A percentile compares a stretch with the other conserved stretches of the same genome.
Conservation (phyloP, 2,329 filamentous ascomycete species). For the Paracorniculantispora psalliotae region DNA sequence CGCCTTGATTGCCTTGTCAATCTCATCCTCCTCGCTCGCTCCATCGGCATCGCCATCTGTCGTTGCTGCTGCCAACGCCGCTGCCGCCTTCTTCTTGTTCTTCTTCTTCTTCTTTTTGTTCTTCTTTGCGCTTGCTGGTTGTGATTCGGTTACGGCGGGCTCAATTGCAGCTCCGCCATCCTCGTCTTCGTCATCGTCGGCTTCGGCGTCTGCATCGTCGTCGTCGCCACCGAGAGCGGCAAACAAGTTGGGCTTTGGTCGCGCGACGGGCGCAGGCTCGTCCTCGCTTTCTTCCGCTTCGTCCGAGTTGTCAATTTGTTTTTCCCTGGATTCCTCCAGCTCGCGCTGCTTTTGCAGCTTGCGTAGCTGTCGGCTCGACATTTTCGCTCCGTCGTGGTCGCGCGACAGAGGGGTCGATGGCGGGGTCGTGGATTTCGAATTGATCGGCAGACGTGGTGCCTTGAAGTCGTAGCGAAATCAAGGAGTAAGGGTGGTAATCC, state of each 20-base stretch:
- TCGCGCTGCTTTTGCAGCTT: constrained; percentile 49
- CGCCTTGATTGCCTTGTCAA: constrained; percentile 49
- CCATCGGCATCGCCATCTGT: constrained; percentile 15
- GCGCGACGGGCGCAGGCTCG: constrained; percentile 30
- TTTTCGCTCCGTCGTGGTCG: constrained; percentile 22
- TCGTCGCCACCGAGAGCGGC: constrained; percentile 45
- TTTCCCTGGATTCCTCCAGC: constrained; percentile 27
- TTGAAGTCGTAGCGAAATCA: too few species aligned
- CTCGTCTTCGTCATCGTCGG: constrained; percentile 26
- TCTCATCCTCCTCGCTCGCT: constrained; percentile 43
- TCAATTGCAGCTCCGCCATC: constrained; percentile 16
- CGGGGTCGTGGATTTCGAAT: constrained; percentile 1
- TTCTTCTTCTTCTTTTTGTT: constrained; percentile 37
- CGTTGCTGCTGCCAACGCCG: constrained; percentile 22
- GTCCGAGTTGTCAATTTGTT: constrained; percentile 17
- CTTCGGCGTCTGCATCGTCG: constrained; percentile 35
- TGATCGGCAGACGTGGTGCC: neutral
- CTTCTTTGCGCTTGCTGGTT: constrained; percentile 16
- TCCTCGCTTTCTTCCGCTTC: constrained; percentile 29
- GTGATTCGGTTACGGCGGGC: constrained; percentile 28
- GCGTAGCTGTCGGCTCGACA: constrained; percentile 49
- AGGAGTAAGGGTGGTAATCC: too few species aligned
- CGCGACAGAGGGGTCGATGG: neutral
- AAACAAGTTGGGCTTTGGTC: constrained; percentile 40
- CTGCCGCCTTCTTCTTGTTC: constrained; percentile 34